Conservation (phyloP, 2,329 filamentous ascomycete species). For the Tolypocladium nubicola region DNA sequence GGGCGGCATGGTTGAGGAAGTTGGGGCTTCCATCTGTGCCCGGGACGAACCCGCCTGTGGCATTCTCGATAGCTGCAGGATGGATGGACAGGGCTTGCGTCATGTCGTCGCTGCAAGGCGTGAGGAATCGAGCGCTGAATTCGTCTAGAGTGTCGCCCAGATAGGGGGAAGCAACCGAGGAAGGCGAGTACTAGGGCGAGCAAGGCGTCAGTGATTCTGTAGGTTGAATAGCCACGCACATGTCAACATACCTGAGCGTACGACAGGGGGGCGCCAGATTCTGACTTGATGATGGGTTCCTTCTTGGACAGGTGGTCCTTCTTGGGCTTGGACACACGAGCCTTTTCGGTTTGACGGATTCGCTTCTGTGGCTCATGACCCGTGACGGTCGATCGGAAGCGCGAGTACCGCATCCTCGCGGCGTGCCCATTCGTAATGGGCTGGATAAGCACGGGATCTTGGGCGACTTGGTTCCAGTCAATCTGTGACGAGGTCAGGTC, state of each 20-base stretch:
- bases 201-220: constrained; percentile 7
- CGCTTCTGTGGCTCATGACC: constrained; percentile 38
- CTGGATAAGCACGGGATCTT: constrained; percentile 40
- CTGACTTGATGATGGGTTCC: constrained; percentile 28
- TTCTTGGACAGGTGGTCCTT: constrained; percentile 21
- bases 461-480: constrained; percentile 47
- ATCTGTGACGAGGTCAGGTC: constrained; percentile 28
- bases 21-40: constrained; percentile 13
- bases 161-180: constrained; percentile 26
- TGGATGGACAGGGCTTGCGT: constrained; percentile 13
- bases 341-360: constrained; percentile 29
- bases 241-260: constrained; percentile 17
- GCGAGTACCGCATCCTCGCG: constrained; percentile 48
- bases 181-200: constrained; percentile 24
- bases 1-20: constrained; percentile 15
- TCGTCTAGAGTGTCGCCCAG: constrained; percentile 23
- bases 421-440: constrained; percentile 50
- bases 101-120: constrained; percentile 44
- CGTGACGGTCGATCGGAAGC: constrained; percentile 37
- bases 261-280: constrained; percentile 19
- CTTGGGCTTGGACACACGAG: constrained; percentile 34
- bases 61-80: constrained; percentile 17
- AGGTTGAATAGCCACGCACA: neutral
- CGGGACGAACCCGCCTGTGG: constrained; percentile 2
- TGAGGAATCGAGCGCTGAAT: constrained; percentile 33